A percentile compares a stretch with the other conserved stretches of the same genome.
phyloP scores from a whole-genome alignment of 2,329 filamentous ascomycete species.

The Microsporum canis region DNA sequence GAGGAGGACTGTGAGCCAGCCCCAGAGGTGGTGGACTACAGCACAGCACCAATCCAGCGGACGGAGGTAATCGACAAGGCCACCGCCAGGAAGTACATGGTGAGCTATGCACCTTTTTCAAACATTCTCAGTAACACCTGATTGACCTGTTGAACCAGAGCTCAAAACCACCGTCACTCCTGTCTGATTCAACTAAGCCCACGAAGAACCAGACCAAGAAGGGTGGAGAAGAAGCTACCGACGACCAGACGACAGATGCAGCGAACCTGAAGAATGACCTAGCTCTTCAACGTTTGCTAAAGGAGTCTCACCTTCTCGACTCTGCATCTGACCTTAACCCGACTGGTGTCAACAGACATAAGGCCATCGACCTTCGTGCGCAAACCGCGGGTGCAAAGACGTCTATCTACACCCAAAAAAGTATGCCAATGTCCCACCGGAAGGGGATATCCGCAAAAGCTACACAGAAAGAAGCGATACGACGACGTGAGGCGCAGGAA shows the following conservation, averaged over 20 bases:
- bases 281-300: slow-evolving; percentile 76
- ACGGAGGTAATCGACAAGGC: slow-evolving; percentile 42
- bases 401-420: slow-evolving; percentile 64
- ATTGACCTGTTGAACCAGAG: slow-evolving; percentile 17
- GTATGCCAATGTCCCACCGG: slow-evolving; percentile 79
- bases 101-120: slow-evolving; percentile 22
- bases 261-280: slow-evolving; percentile 79
- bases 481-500: slow-evolving; percentile 70
- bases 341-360: slow-evolving; percentile 62
- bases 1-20: slow-evolving; percentile 20
- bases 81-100: slow-evolving; percentile 72
- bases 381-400: slow-evolving; percentile 67
- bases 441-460: slow-evolving; percentile 70
- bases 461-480: slow-evolving; percentile 52
- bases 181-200: slow-evolving; percentile 15
- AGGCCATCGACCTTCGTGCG: slow-evolving; percentile 72
- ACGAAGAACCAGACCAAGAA: slow-evolving; percentile 36
- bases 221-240: slow-evolving; percentile 36
- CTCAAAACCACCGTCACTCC: slow-evolving; percentile 39
- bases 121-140: neutral
- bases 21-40: slow-evolving; percentile 55
- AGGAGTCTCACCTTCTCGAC: slow-evolving; percentile 85
- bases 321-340: slow-evolving; percentile 75
- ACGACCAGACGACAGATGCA: slow-evolving; percentile 46
- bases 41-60: slow-evolving; percentile 17